A percentile compares a stretch with the other conserved stretches of the same genome.
phyloP scores from a whole-genome alignment of 2,329 filamentous ascomycete genomes.

The Claviceps monticola region DNA sequence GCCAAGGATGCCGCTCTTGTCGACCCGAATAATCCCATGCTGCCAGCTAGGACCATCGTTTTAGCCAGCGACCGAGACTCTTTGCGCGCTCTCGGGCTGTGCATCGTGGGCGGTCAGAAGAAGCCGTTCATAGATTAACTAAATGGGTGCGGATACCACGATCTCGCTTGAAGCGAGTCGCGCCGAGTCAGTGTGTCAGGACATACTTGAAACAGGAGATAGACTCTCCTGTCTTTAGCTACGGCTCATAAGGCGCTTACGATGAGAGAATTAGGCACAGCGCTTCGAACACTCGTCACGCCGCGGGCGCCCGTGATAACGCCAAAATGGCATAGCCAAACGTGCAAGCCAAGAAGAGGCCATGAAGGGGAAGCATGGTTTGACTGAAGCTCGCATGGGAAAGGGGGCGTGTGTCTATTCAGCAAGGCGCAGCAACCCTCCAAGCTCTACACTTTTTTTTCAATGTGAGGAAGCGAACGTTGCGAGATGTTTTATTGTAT shows the following conservation, averaged over 20 bases:
- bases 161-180: neutral
- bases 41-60: slow-evolving; percentile 77
- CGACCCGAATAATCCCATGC: slow-evolving; percentile 77
- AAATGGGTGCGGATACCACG: neutral
- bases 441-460: neutral
- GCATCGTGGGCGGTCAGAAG: slow-evolving; percentile 48
- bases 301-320: neutral
- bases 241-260: neutral
- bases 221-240: neutral
- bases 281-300: neutral
- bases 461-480: neutral
- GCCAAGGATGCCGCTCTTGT: slow-evolving; percentile 84
- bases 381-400: neutral
- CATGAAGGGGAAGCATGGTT: neutral
- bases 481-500: neutral
- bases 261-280: neutral
- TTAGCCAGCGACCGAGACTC: slow-evolving; percentile 59
- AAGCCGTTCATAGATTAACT: slow-evolving; percentile 49
- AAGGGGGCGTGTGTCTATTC: neutral
- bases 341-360: neutral
- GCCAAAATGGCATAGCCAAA: neutral
- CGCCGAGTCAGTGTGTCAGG: neutral
- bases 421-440: neutral
- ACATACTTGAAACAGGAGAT: neutral
- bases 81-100: slow-evolving; percentile 47